phyloP scores from a whole-genome alignment of 805 yeast genomes.

The Lachancea sp. region DNA sequence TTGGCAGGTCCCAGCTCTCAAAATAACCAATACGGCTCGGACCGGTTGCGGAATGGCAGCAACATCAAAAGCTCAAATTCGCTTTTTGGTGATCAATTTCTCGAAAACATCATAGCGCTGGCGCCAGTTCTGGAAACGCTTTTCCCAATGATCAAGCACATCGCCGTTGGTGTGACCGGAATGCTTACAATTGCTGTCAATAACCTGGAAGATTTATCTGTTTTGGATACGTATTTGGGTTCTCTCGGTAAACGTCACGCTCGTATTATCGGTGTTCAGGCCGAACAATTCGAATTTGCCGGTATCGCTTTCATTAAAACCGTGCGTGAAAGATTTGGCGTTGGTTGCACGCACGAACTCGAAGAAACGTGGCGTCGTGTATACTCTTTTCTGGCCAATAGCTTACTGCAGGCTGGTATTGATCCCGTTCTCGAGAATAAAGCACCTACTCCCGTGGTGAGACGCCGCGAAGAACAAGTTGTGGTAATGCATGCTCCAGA shows the following conservation, averaged over 20 bases:
- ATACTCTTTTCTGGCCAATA: constrained; percentile 61
- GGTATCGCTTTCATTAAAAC: constrained; percentile 67
- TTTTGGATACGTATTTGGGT: constrained; percentile 51
- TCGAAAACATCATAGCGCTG: constrained; percentile 57
- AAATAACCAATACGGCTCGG: background rate
- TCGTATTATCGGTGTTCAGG: constrained; percentile 66
- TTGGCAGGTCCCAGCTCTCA: background rate
- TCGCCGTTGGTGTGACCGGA: constrained; percentile 74
- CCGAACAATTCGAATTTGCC: constrained; percentile 61
- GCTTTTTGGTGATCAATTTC: constrained; percentile 69
- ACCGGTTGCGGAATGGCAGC: constrained; percentile 21
- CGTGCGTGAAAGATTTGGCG: constrained; percentile 54
- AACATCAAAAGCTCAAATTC: constrained; percentile 36
- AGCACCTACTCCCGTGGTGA: background rate
- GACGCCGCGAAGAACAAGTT: background rate
- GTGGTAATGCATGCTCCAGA: constrained; percentile 1
- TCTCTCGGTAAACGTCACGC: constrained; percentile 70
- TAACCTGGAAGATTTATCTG: constrained; percentile 52
- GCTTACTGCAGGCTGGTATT: constrained; percentile 47
- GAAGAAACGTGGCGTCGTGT: constrained; percentile 68
- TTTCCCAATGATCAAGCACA: constrained; percentile 72
- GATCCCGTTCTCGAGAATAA: constrained; percentile 31
- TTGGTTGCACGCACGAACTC: constrained; percentile 49
- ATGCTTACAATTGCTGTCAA: constrained; percentile 62
- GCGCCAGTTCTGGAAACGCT: constrained; percentile 53